Evolutionary conservation across 2,329 filamentous ascomycete genomes (phyloP), one percentile per base, ranked within the genome.

Genomic region (Cytospora schulzeri): DNA sequence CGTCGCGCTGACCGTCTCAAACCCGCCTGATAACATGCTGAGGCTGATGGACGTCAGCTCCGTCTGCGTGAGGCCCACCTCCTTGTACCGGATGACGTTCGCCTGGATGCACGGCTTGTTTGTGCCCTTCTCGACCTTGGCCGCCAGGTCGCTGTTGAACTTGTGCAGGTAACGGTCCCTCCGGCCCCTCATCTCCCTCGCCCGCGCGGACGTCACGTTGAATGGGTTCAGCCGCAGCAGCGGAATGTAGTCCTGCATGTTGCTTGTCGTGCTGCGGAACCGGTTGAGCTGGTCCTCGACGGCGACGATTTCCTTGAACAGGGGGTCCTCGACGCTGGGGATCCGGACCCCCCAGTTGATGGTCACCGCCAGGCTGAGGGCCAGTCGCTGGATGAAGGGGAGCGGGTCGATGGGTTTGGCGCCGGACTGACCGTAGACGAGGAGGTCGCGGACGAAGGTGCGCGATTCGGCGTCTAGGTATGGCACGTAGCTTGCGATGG

Each of bases 401-500:
- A 63, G 60, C 15, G 66, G 66, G 58, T 68, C 63, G 15, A 68
- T 62, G 33, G 66, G 63, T n/a, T 52, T 57, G 33, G 15, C 15
- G 3, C 86, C 87, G 65, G 80, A 82, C 68, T 87, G 82, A n/a
- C 78, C 73, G 62, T 88, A 77, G 3, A 19, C 48, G 15, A 66
- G 38, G 62, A 89, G 79, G 67, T 90, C 87, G 63, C 82, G 84
- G 73, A 89, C 85, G 58, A 85, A 75, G 5, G 71, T 73, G 51
- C 86, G 57, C 79, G 84, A 81, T 70, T 90, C 88, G 31, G 88
- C 82, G 68, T 89, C 87, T 67, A 89, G 85, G 69, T 88, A 87
- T 41, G 87, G 87, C 80, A 88, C 87, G 71, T 90, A 90, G 3
- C 83, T 87, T 69, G 88, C 85, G 8, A 88, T 85, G 0, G 86